A percentile compares a stretch with the other conserved stretches of the same genome.
Conservation (phyloP, 2,329 filamentous ascomycete species). For the Xylaria sp. region DNA sequence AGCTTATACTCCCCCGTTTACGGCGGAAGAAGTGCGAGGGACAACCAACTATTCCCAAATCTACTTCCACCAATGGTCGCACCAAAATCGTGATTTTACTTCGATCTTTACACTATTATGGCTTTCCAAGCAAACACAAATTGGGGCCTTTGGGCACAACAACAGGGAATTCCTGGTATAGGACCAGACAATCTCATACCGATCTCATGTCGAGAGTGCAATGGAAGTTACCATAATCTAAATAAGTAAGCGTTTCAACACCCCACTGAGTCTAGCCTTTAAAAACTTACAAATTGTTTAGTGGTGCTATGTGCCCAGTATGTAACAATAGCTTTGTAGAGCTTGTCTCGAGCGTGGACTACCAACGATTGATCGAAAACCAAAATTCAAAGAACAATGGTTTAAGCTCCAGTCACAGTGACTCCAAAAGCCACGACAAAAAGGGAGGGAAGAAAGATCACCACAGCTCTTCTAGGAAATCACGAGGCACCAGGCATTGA, state of each 20-base stretch:
- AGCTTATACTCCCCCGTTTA: neutral
- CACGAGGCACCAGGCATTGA: constrained; percentile 26
- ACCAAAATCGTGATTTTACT: neutral
- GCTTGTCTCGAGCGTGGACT: constrained; percentile 28
- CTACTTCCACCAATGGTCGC: neutral
- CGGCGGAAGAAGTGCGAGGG: neutral
- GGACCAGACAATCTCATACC: constrained; percentile 20
- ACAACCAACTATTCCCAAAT: neutral
- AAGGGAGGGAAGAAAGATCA: constrained; percentile 31
- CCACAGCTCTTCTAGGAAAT: constrained; percentile 26
- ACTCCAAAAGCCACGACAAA: constrained; percentile 27
- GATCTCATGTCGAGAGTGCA: constrained; percentile 26
- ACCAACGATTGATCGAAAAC: constrained; percentile 11
- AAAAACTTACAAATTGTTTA: neutral
- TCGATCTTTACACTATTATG: constrained; percentile 15
- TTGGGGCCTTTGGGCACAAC: constrained; percentile 18
- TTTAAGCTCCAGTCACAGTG: constrained; percentile 12
- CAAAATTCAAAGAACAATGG: neutral
- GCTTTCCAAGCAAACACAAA: constrained; percentile 15
- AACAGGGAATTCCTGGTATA: constrained; percentile 29
- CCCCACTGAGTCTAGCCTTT: neutral
- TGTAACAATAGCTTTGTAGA: constrained; percentile 34
- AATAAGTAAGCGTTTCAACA: constrained; percentile 23
- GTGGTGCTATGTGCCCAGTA: constrained; percentile 19
- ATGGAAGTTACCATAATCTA: constrained; percentile 28